A percentile compares a stretch with the other conserved stretches of the same genome.
These are phyloP conservation scores for Rhizoctonia solani DNA, from an alignment of 1,284 basidiomycete genomes.

Conservation along the genomic window DNA sequence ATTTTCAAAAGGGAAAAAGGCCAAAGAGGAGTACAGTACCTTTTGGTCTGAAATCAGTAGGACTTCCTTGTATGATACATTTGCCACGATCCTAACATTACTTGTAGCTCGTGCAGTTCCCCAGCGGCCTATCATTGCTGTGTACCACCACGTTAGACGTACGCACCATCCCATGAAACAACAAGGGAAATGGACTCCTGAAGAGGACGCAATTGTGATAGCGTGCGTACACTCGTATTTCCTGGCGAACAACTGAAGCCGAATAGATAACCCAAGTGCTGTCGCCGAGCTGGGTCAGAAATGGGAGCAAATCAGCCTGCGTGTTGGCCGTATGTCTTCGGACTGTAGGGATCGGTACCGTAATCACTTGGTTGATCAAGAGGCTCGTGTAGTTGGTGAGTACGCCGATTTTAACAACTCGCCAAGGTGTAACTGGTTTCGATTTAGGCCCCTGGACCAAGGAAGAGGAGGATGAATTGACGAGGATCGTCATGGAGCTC, in stretches of 20 bases:
- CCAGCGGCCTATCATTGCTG: slow-evolving; percentile 73
- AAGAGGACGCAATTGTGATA: slow-evolving; percentile 68
- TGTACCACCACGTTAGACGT: slow-evolving; percentile 78
- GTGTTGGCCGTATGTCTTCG: slow-evolving; percentile 70
- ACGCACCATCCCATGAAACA: slow-evolving; percentile 65
- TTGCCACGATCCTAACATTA: slow-evolving; percentile 31
- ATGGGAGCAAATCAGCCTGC: slow-evolving; percentile 73
- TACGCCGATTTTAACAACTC: slow-evolving; percentile 20
- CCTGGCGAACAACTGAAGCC: neutral
- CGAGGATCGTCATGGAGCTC: slow-evolving; percentile 70
- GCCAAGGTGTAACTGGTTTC: neutral
- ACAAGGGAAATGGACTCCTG: slow-evolving; percentile 69
- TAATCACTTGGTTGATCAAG: slow-evolving; percentile 70
- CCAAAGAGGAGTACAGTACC: slow-evolving; percentile 54
- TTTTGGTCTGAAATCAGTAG: slow-evolving; percentile 80
- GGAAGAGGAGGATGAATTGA: slow-evolving; percentile 73
- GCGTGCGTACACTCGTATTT: slow-evolving; percentile 52
- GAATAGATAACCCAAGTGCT: slow-evolving; percentile 52
- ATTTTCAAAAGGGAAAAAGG: slow-evolving; percentile 63
- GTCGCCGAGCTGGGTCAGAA: slow-evolving; percentile 69
- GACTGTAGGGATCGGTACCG: slow-evolving; percentile 85
- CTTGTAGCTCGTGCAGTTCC: slow-evolving; percentile 65
- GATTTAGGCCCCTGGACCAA: slow-evolving; percentile 64
- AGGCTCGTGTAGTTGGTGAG: slow-evolving; percentile 57
- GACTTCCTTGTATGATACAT: slow-evolving; percentile 42